A percentile compares a stretch with the other conserved stretches of the same genome.
Evolutionary conservation across 345 rosid species (phyloP).

Genomic region (Populus tremula): DNA sequence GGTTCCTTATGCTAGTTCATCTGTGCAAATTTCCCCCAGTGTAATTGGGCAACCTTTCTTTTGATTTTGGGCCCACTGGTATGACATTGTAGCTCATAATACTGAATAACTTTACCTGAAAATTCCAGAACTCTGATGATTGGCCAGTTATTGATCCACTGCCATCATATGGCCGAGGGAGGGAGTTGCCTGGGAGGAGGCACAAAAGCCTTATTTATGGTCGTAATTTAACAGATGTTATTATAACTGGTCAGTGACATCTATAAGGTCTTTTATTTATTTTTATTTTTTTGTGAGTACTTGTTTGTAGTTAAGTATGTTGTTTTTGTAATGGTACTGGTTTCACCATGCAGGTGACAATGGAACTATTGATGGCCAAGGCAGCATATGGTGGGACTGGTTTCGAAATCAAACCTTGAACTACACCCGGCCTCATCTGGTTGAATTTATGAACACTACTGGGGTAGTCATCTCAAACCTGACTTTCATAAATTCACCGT

Average conservation of each 20-base stretch:
- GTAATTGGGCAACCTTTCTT: slow-evolving; percentile 5
- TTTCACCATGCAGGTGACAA: slow-evolving; percentile 62
- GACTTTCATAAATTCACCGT: slow-evolving; percentile 88
- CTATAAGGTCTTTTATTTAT: background rate
- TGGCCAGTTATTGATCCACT: slow-evolving; percentile 96
- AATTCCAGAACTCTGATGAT: slow-evolving; percentile 61
- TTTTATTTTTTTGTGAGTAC: background rate
- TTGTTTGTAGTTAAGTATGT: background rate
- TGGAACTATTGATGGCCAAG: slow-evolving; percentile 96
- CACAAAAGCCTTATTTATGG: slow-evolving; percentile 92
- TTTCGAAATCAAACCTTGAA: slow-evolving; percentile 61
- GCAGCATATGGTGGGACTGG: slow-evolving; percentile 88
- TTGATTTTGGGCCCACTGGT: background rate
- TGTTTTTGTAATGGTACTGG: slow-evolving; percentile 15
- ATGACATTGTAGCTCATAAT: slow-evolving; percentile 9
- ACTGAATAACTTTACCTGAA: slow-evolving; percentile 11
- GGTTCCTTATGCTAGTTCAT: slow-evolving; percentile 10
- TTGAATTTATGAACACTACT: slow-evolving; percentile 87
- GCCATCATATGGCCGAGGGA: slow-evolving; percentile 95
- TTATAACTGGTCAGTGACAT: slow-evolving; percentile 71
- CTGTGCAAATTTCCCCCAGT: slow-evolving; percentile 3
- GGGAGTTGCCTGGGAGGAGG: slow-evolving; percentile 85
- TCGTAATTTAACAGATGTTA: slow-evolving; percentile 80
- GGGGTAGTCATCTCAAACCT: slow-evolving; percentile 77
- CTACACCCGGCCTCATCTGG: slow-evolving; percentile 91